A percentile compares a stretch with the other conserved stretches of the same genome.
Evolutionary conservation across 2,329 filamentous ascomycete genomes (phyloP).

Genomic region (Laburnicola sp.): DNA sequence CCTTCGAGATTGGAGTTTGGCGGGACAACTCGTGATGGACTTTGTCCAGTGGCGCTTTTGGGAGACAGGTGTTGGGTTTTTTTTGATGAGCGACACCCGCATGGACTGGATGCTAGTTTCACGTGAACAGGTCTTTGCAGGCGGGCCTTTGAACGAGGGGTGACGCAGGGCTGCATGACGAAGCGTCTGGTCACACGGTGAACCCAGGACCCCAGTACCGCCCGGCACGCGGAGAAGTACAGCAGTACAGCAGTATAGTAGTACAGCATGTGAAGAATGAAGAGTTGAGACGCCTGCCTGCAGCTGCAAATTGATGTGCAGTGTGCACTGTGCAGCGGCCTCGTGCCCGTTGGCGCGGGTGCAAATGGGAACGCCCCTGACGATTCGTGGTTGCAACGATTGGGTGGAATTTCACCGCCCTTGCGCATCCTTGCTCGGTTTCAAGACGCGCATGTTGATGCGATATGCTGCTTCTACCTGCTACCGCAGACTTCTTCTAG

Average conservation of each 20-base stretch:
- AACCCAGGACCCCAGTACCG: too few species aligned
- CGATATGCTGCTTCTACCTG: not conserved
- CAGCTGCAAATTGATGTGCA: not conserved
- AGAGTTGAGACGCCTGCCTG: not conserved
- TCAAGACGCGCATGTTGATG: constrained; percentile 18
- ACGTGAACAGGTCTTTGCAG: not conserved
- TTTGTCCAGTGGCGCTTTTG: constrained; percentile 1
- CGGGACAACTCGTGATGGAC: constrained; percentile 47
- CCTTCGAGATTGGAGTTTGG: constrained; percentile 51
- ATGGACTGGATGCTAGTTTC: not conserved
- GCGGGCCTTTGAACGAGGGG: not conserved
- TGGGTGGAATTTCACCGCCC: constrained; percentile 26
- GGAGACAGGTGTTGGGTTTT: not conserved
- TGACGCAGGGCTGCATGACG: not conserved
- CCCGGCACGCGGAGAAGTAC: not conserved
- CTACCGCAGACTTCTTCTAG: constrained; percentile 6
- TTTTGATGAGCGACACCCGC: not conserved
- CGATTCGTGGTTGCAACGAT: constrained; percentile 18
- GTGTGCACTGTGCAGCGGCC: not conserved
- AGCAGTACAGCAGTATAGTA: not conserved
- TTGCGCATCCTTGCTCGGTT: constrained; percentile 15
- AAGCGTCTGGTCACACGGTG: not conserved
- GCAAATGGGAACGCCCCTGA: constrained; percentile 12
- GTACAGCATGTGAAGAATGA: not conserved
- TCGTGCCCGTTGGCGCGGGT: not conserved